A percentile compares a stretch with the other conserved stretches of the same genome.
Evolutionary conservation across 73 alveolate genomes (phyloP).

Genomic region (Symbiodinium pilosum): DNA sequence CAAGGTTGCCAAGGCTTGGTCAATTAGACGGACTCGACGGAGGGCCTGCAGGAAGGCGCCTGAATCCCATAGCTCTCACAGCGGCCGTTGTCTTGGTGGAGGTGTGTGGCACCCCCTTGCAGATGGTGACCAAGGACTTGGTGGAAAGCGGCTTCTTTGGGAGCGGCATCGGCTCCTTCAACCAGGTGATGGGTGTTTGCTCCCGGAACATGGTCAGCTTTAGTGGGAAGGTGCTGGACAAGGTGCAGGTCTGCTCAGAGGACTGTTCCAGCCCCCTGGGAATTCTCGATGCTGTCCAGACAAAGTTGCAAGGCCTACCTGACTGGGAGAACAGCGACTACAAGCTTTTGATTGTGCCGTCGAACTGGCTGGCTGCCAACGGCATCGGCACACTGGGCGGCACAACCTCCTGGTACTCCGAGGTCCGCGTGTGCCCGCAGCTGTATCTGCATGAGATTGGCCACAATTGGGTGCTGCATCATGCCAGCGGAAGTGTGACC

Average conservation of each 20-base stretch:
- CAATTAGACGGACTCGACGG: background rate
- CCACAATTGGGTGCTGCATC: constrained; percentile 78
- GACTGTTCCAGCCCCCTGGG: constrained; percentile 6
- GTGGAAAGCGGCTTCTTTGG: constrained; percentile 17
- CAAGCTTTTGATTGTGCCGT: constrained; percentile 44
- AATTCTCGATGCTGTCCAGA: constrained; percentile 8
- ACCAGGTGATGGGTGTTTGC: constrained; percentile 65
- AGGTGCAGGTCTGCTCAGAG: constrained; percentile 52
- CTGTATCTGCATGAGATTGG: constrained; percentile 74
- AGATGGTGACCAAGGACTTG: constrained; percentile 18
- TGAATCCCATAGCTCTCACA: constrained; percentile 2
- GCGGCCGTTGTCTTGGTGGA: constrained; percentile 47
- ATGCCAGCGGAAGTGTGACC: constrained; percentile 50
- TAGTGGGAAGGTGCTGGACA: constrained; percentile 42
- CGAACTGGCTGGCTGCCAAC: constrained; percentile 46
- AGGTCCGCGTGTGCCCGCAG: background rate
- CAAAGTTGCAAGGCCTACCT: constrained; percentile 1
- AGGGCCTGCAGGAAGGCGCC: background rate
- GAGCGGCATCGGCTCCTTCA: background rate
- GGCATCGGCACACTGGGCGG: constrained; percentile 91
- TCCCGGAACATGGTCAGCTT: constrained; percentile 64
- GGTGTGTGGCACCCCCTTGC: constrained; percentile 16
- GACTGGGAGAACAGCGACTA: constrained; percentile 42
- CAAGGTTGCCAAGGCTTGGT: background rate
- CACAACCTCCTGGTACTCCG: constrained; percentile 33